A percentile compares a stretch with the other conserved stretches of the same genome.
Evolutionary conservation across 768 basidiomycete genomes (phyloP).

Genomic region (Cyathus striatus): DNA sequence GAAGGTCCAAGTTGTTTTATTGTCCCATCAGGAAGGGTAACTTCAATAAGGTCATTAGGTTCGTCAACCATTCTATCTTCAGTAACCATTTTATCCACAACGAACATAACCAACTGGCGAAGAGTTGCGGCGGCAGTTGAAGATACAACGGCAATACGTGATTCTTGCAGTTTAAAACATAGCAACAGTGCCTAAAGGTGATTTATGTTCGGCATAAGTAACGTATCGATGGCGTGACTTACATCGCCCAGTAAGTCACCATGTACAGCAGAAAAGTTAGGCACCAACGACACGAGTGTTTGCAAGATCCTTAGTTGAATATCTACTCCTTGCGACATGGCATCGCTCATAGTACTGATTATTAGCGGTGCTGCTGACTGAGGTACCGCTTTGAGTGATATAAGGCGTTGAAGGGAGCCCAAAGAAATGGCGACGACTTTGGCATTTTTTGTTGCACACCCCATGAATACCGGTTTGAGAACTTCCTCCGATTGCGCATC

Average conservation of each 20-base stretch:
- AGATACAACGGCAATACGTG: slow-evolving; percentile 92
- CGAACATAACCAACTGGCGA: slow-evolving; percentile 95
- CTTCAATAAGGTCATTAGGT: slow-evolving; percentile 28
- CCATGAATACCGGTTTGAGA: slow-evolving; percentile 87
- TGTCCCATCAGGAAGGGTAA: slow-evolving; percentile 64
- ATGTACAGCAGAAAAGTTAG: slow-evolving; percentile 80
- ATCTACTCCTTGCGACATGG: slow-evolving; percentile 92
- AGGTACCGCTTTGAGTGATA: slow-evolving; percentile 80
- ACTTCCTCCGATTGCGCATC: slow-evolving; percentile 77
- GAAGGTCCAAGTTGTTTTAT: slow-evolving; percentile 64
- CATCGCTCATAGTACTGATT: slow-evolving; percentile 79
- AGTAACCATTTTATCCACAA: slow-evolving; percentile 88
- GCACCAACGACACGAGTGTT: slow-evolving; percentile 86
- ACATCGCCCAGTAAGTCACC: slow-evolving; percentile 80
- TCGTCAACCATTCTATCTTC: slow-evolving; percentile 51
- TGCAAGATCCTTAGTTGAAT: slow-evolving; percentile 94
- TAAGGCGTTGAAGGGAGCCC: slow-evolving; percentile 86
- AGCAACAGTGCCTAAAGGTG: slow-evolving; percentile 73
- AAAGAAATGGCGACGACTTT: slow-evolving; percentile 94
- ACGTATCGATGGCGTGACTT: slow-evolving; percentile 19
- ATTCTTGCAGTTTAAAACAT: slow-evolving; percentile 94
- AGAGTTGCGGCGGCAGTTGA: slow-evolving; percentile 96
- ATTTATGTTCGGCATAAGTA: background rate
- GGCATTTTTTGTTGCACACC: slow-evolving; percentile 86
- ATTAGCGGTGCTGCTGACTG: slow-evolving; percentile 75